Percentiles rank a stretch among this genome's conserved stretches.
Evolutionary conservation across 2,329 filamentous ascomycete species (phyloP).

Genomic region (Colletotrichum sp.): DNA sequence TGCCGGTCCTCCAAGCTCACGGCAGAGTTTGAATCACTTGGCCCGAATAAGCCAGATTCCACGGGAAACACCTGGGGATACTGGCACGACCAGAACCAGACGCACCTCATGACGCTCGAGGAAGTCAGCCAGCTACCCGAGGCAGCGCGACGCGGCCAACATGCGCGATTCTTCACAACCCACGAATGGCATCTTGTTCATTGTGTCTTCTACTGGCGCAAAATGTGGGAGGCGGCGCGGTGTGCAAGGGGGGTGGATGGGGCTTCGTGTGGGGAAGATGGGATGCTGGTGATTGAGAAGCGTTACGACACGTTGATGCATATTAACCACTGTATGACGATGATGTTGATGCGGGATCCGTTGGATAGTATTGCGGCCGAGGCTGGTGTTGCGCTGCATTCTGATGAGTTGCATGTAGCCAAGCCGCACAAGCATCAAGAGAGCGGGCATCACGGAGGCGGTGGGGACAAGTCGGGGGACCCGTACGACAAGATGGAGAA

Average conservation of each 20-base stretch:
- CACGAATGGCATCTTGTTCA: conserved; percentile 35
- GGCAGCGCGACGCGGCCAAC: conserved; percentile 15
- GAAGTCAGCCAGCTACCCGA: conserved; percentile 19
- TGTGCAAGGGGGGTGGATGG: neutral
- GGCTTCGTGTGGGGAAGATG: neutral
- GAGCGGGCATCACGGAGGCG: neutral
- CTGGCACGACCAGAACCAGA: conserved; percentile 31
- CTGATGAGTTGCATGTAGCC: neutral
- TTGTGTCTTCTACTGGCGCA: conserved; percentile 38
- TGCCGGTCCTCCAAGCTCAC: conserved; percentile 38
- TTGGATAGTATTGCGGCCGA: neutral
- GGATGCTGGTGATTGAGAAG: neutral
- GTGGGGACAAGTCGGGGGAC: neutral
- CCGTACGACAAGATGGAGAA: neutral
- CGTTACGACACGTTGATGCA: conserved; percentile 7
- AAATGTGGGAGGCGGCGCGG: conserved; percentile 21
- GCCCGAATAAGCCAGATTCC: conserved; percentile 29
- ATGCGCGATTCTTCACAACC: conserved; percentile 23
- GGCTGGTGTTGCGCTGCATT: conserved; percentile 4
- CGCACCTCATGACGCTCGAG: conserved; percentile 21
- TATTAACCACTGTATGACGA: neutral
- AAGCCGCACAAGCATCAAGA: neutral
- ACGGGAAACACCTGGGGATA: conserved; percentile 31
- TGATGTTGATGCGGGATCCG: neutral
- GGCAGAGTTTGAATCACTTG: conserved; percentile 33